phyloP scores from a whole-genome alignment of 305 asterid species.

The Fraxinus greggii region DNA sequence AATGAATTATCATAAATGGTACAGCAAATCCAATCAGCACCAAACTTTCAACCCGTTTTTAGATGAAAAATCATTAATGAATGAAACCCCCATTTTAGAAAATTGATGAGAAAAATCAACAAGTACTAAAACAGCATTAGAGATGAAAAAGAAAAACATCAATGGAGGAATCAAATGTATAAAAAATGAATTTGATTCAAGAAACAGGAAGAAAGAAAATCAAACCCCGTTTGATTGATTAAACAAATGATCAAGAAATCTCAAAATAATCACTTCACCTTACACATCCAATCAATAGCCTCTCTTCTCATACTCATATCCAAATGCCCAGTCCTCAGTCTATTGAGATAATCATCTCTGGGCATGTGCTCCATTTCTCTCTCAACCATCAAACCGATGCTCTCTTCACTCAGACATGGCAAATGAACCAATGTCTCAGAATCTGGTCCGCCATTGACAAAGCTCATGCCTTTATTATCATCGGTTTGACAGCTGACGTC shows the following conservation, averaged over 20 bases:
- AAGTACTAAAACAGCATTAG: constrained; percentile 10
- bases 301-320: constrained; percentile 60
- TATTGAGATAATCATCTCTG: constrained; percentile 54
- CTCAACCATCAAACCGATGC: constrained; percentile 50
- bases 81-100: constrained; percentile 20
- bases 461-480: constrained; percentile 30
- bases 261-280: constrained; percentile 44
- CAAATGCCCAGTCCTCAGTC: constrained; percentile 69
- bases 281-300: constrained; percentile 78
- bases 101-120: constrained; percentile 19
- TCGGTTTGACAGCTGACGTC: constrained; percentile 30
- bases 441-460: constrained; percentile 39
- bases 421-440: constrained; percentile 35
- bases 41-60: constrained; percentile 11
- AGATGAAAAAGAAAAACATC: constrained; percentile 12
- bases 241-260: constrained; percentile 12
- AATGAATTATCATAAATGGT: constrained; percentile 19
- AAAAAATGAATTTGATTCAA: constrained; percentile 10
- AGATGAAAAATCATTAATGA: constrained; percentile 19
- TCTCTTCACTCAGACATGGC: constrained; percentile 46
- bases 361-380: constrained; percentile 56
- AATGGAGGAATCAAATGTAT: constrained; percentile 1
- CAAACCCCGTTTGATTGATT: constrained; percentile 2
- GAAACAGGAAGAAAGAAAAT: background rate
- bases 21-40: constrained; percentile 23